Base-by-base conservation (phyloP, 371 early-diverging fungal species). In the Umbelopsis sp. region DNA sequence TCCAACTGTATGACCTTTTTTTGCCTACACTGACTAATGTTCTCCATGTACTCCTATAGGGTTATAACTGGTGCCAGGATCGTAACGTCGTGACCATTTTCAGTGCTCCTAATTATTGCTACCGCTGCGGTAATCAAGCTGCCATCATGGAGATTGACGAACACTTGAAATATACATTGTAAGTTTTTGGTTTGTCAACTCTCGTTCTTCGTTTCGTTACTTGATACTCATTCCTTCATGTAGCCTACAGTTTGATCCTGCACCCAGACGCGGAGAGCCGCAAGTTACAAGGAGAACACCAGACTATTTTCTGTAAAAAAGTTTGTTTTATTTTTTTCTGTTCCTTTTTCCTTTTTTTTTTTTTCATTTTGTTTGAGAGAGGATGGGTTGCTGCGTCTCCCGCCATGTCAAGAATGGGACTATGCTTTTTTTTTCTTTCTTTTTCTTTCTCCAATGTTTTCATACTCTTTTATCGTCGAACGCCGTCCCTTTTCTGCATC, bases 31-130 rank as follows among this genome's bases (percentile, higher is more conserved):
- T 22, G 22, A 51, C 22, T 51, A 51, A 51, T 29, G 0, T 51
- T 51, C 25, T 22, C 1, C 29, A 9, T 51, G 1, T 51, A 50
- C 62, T 32, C 22, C 94, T 41, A 92, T 93, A 73, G 90, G 97
- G 97, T 37, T 99, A 97, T 87, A 97, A 95, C 79, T 99, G 97
- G 97, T 91, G 94, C 77, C 99, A 98, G 78, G 98, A 99, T 66
- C 90, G 95, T 76, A 96, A 97, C 71, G 97, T 98, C 10, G 99
- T 99, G 5, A 99, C 99, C 32, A 97, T 99, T 66, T 99, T 99
- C 78, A 94, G 94, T 82, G 99, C 99, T 29, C 99, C 99, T 25
- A 99, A 97, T 82, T 99, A 99, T 80, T 99, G 99, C 83, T 99
- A 99, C 80, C 91, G 99, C 65, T 99, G 99, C 74, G 99, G 99